Evolutionary conservation across 345 rosid species (phyloP), one percentile per base, ranked within the genome.

Genomic region (Toxicodendron radicans): DNA sequence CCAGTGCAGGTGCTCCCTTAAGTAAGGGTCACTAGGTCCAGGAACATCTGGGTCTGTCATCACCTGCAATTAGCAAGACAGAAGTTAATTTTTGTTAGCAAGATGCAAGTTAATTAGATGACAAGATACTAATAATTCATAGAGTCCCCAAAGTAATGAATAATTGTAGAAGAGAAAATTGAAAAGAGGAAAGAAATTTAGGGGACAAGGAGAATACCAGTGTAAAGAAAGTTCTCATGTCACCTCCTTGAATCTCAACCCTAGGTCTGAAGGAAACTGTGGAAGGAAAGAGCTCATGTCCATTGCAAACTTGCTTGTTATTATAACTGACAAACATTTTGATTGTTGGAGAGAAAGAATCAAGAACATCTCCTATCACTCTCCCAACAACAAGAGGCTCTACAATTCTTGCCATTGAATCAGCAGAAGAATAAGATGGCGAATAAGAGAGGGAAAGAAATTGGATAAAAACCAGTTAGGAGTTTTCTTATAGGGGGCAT

Each of bases 31-130:
- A 77, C 91, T 87, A 64, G 93, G 93, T 63, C 93, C 88, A 56
- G 93, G 93, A 71, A 82, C 89, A 83, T 89, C 93, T 7, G 93
- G 93, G 75, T 89, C 93, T 16, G 86, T 70, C 93, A 89, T 84
- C 46, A 89, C 86, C 92, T 88, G 77, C 24, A 80, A 64, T 35
- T 64, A 41, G 58, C 12, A 46, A 14, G 41, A 24, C 18, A 73
- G 54, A 41, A 20, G 35, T 23, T 18, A 38, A 7, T 38, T 38
- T 51, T 17, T 11, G 41, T 58, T 58, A 30, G 58, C 16, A 17
- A 66, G 23, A 58, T 38, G 3, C 24, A 49, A 33, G 32, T 21
- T 46, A 27, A 33, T 64, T 64, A 43, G 18, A 13, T 3, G 7
- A 43, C 59, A 33, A n/a, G 32, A 46, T 12, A 27, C 23, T 30